Evolutionary conservation across 164 flowering plant genomes (phyloP).

Genomic region (Macadamia integrifolia): DNA sequence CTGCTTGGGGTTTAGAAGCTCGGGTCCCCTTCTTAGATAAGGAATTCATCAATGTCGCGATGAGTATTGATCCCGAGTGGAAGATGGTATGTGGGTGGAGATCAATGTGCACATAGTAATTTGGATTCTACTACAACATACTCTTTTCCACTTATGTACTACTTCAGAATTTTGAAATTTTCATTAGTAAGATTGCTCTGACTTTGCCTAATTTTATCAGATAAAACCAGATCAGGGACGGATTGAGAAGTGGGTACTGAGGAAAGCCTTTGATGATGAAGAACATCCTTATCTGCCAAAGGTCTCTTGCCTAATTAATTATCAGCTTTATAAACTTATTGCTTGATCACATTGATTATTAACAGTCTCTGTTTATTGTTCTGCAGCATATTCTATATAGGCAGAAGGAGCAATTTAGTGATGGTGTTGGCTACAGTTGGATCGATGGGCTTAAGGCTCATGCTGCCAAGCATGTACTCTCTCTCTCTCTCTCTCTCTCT

Average conservation of each 20-base stretch:
- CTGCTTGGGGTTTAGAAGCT: slow-evolving; percentile 98
- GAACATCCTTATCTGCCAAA: slow-evolving; percentile 84
- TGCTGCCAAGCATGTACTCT: slow-evolving; percentile 63
- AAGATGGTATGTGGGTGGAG: slow-evolving; percentile 55
- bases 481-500: slow-evolving; percentile 9
- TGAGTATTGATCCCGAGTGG: slow-evolving; percentile 91
- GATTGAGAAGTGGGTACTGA: slow-evolving; percentile 89
- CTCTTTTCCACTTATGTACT: not conserved
- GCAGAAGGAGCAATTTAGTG: slow-evolving; percentile 96
- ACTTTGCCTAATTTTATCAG: slow-evolving; percentile 20
- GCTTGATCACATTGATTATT: not conserved
- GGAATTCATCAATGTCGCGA: slow-evolving; percentile 77
- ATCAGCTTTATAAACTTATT: not conserved
- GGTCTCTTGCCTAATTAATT: slow-evolving; percentile 35
- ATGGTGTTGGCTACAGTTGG: slow-evolving; percentile 98
- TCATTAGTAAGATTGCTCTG: not conserved
- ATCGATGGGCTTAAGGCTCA: slow-evolving; percentile 93
- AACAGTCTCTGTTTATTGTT: slow-evolving; percentile 13
- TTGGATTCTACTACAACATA: not conserved
- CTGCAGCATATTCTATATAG: slow-evolving; percentile 90
- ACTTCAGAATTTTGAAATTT: not conserved
- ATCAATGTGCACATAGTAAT: not conserved
- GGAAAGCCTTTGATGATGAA: slow-evolving; percentile 92
- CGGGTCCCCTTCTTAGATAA: slow-evolving; percentile 95
- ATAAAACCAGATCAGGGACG: slow-evolving; percentile 62